Evolutionary conservation across 345 rosid species (phyloP), one percentile per base, ranked within the genome.

Genomic region (Populus simonii): DNA sequence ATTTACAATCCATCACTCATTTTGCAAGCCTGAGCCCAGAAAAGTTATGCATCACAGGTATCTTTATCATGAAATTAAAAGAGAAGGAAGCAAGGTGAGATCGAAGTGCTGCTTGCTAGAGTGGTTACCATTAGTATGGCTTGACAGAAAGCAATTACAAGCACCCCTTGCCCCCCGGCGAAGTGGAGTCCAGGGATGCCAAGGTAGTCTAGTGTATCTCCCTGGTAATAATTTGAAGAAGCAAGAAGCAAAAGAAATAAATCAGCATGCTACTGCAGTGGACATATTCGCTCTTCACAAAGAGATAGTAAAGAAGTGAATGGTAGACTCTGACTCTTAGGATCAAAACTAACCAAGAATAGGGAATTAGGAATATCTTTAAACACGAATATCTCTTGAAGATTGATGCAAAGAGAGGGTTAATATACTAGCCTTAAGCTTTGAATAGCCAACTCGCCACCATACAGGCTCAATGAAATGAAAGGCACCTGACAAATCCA

Each of bases 401-500:
- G 33, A 76, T 39, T 41, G 45, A 11, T 63, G 23, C 27, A 45
- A 12, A 25, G 33, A 12, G 16, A 33, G 45, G 76, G 57, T 45
- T 23, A 74, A 65, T 57, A 75, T 49, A 69, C 49, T 22, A 25
- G 86, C 98, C 96, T 95, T 86, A 72, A 95, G 97, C 84, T 95
- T 93, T 6, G 99, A 90, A 63, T 92, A 93, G 78, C 99, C 98
- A 66, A 95, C 99, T 72, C 89, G 84, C 97, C 99, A 95, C 97
- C 98, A 95, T 43, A 95, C 92, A 8, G 99, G 97, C 81, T 95
- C 99, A 55, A 68, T 80, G 73, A 95, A 93, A 78, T 90, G 96
- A 77, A 90, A 91, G 78, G 90, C 80, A 74, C 97, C 97, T 0
- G 86, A 41, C 43, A 88, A 83, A 84, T 93, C 92, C n/a, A 95